A percentile compares a stretch with the other conserved stretches of the same genome.
These are phyloP conservation scores for Ganoderma meredithae DNA, from an alignment of 1,284 basidiomycete species.

Conservation along the genomic window DNA sequence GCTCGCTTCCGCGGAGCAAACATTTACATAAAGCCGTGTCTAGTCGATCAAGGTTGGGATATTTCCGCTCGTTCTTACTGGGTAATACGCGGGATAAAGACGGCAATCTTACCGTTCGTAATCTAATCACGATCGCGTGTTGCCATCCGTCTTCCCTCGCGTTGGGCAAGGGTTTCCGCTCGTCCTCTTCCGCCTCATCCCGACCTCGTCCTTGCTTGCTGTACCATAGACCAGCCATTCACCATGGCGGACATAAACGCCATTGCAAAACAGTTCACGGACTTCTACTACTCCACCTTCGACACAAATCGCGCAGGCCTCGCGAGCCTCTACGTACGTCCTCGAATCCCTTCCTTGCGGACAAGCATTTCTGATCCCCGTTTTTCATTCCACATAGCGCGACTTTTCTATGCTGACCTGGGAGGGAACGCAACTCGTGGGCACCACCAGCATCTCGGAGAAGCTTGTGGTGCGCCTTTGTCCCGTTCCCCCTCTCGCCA, in stretches of 20 bases:
- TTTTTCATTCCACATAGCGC: conserved; percentile 59
- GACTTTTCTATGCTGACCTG: conserved; percentile 89
- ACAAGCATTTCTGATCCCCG: conserved; percentile 22
- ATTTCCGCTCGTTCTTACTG: conserved; percentile 18
- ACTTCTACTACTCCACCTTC: conserved; percentile 82
- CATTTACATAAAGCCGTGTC: background rate
- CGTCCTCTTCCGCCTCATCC: conserved; percentile 12
- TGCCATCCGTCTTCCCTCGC: conserved; percentile 4
- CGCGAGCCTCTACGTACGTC: conserved; percentile 75
- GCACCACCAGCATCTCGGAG: conserved; percentile 70
- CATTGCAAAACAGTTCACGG: conserved; percentile 72
- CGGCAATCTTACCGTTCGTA: conserved; percentile 18
- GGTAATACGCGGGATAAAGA: conserved; percentile 15
- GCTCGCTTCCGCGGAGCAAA: background rate
- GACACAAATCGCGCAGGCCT: conserved; percentile 66
- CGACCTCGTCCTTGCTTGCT: conserved; percentile 33
- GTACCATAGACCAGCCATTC: conserved; percentile 22
- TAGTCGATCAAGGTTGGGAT: conserved; percentile 4
- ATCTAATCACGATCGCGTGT: conserved; percentile 35
- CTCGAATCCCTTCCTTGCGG: background rate
- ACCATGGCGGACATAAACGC: conserved; percentile 77
- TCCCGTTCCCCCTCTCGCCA: background rate
- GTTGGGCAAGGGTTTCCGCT: conserved; percentile 29
- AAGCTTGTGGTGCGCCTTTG: conserved; percentile 75
- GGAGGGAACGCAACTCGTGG: conserved; percentile 75